phyloP scores from a whole-genome alignment of 768 basidiomycete species.

The Trametes sanguinea region DNA sequence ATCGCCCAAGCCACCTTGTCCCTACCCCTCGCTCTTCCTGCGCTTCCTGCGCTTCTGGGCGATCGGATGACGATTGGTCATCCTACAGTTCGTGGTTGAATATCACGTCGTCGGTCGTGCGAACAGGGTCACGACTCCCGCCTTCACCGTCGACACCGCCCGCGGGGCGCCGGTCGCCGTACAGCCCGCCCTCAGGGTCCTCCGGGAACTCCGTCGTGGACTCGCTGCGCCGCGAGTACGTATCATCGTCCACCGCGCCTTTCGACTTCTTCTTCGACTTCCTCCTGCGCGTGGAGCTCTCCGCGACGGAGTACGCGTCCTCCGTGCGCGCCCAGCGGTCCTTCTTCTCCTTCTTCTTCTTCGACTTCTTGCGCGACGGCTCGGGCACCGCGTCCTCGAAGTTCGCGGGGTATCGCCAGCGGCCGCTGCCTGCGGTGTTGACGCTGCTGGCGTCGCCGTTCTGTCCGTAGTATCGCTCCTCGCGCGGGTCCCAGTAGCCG shows the following conservation, averaged over 20 bases:
- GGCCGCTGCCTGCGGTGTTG: slow-evolving; percentile 40
- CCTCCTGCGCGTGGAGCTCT: slow-evolving; percentile 48
- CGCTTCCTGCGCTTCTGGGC: neutral
- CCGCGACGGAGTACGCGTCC: slow-evolving; percentile 65
- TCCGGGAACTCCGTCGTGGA: slow-evolving; percentile 63
- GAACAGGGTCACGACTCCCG: slow-evolving; percentile 3
- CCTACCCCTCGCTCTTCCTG: neutral
- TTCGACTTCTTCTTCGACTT: slow-evolving; percentile 63
- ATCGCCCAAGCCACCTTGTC: neutral
- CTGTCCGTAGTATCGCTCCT: slow-evolving; percentile 72
- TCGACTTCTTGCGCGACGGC: slow-evolving; percentile 40
- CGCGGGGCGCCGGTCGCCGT: slow-evolving; percentile 42
- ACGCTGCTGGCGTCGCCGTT: slow-evolving; percentile 41
- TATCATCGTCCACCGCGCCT: slow-evolving; percentile 42
- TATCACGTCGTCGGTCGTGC: slow-evolving; percentile 48
- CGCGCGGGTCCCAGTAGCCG: slow-evolving; percentile 71
- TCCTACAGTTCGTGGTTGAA: slow-evolving; percentile 66
- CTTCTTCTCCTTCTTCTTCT: slow-evolving; percentile 74
- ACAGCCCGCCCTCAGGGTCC: slow-evolving; percentile 70
- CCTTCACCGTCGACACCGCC: slow-evolving; percentile 6
- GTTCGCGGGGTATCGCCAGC: slow-evolving; percentile 88
- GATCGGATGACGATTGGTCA: too few species aligned
- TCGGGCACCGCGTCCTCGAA: slow-evolving; percentile 60
- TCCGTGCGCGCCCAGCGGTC: slow-evolving; percentile 87
- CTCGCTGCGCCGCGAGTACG: slow-evolving; percentile 36